phyloP scores from a whole-genome alignment of 345 rosid species.

The Brassica carinata region DNA sequence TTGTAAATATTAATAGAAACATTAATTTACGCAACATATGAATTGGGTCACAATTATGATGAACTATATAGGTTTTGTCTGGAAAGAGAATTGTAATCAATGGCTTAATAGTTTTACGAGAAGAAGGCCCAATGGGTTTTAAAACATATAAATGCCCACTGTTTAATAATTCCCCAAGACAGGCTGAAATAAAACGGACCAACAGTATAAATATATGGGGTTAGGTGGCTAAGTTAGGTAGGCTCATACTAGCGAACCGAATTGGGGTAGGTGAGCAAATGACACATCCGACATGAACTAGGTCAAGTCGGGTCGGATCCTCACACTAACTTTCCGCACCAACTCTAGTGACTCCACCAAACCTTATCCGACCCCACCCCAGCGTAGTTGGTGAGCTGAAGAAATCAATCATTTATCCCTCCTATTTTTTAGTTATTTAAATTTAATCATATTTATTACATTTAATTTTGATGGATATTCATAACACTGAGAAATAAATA shows the following conservation, averaged over 20 bases:
- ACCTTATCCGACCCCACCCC: conserved; percentile 12
- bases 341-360: conserved; percentile 35
- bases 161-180: neutral
- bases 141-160: neutral
- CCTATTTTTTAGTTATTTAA: neutral
- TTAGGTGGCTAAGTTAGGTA: neutral
- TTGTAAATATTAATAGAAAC: conserved; percentile 6
- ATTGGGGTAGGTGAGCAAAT: conserved; percentile 29
- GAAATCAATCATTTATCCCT: conserved; percentile 1
- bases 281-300: neutral
- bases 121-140: conserved; percentile 7
- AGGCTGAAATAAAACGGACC: neutral
- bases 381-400: conserved; percentile 21
- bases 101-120: neutral
- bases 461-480: too few relatives aligned
- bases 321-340: conserved; percentile 14
- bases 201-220: neutral
- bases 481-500: neutral
- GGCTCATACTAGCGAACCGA: conserved; percentile 9
- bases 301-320: conserved; percentile 2
- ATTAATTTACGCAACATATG: neutral
- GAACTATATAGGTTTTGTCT: neutral
- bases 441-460: neutral
- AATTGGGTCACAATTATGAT: neutral
- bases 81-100: neutral